Base-by-base conservation (phyloP, 805 yeast genomes). In the Sporopachydermia quercuum region DNA sequence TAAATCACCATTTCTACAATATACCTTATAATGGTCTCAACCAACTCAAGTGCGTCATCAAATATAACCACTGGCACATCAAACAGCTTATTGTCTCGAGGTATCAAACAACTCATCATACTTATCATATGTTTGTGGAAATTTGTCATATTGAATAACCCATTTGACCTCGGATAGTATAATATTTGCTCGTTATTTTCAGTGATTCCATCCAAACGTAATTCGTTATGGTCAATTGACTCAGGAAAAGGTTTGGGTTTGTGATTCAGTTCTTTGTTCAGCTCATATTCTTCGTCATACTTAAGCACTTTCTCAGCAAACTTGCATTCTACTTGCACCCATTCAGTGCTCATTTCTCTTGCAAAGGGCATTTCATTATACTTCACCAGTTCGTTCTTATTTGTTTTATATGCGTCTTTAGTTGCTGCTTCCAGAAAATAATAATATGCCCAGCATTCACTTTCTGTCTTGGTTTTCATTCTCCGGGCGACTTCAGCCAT, bases 381-480 rank as follows among this genome's bases (percentile, higher is more conserved):
- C 3, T 4, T 34, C 39, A 5, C 34, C 13, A 4, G 18, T 37
- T 4, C 15, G 34, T n/a, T 19, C 30, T 2, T 30, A 30, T 15
- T 18, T 19, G 5, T 37, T 17, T 4, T 35, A 5, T 1, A 3
- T 17, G 16, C 23, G 4, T 38, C 15, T 35, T 45, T 18, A 4
- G 43, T 34, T 1, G 46, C 45, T 3, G 23, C 16, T 16, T 38
- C 39, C 3, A 51, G 38, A 18, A 45, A 27, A 30, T 48, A 44
- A 30, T 49, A 49, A 40, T 51, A 51, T 30, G 42, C 45, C 35
- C 52, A 51, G 15, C 44, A 44, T 40, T 51, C 54, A 2, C 39
- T 42, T 11, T 49, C 39, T 8, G 46, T 41, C 36, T 51, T 51
- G 2, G 54, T 43, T 6, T 43, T 45, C 8, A 51, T 39, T 14